Evolutionary conservation across 1,284 basidiomycete genomes (phyloP).

Genomic region (Veloboletus limbatus): DNA sequence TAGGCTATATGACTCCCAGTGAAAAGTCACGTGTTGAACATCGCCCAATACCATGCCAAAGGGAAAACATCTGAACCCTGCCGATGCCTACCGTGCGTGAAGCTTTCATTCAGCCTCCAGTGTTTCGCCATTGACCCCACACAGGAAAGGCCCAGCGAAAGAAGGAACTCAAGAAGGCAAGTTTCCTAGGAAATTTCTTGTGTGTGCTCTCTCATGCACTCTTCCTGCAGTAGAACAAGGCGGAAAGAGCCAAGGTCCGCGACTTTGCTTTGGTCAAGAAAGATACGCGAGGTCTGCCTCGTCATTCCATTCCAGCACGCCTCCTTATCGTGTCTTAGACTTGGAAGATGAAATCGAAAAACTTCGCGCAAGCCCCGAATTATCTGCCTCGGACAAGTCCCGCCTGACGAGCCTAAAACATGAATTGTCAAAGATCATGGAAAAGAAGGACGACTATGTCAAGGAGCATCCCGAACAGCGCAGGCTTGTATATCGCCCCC

Average conservation of each 20-base stretch:
- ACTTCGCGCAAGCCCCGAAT: slow-evolving; percentile 48
- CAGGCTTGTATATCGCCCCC: slow-evolving; percentile 65
- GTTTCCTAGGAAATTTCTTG: slow-evolving; percentile 5
- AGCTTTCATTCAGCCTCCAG: slow-evolving; percentile 14
- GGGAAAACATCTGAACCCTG: slow-evolving; percentile 78
- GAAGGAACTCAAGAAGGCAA: slow-evolving; percentile 88
- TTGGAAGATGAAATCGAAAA: slow-evolving; percentile 69
- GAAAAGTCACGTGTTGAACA: slow-evolving; percentile 30
- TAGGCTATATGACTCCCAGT: slow-evolving; percentile 31
- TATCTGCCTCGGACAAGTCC: slow-evolving; percentile 47
- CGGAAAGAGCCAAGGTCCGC: slow-evolving; percentile 70
- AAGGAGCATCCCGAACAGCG: slow-evolving; percentile 87
- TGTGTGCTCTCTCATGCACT: slow-evolving; percentile 8
- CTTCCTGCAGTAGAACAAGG: slow-evolving; percentile 80
- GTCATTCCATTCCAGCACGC: slow-evolving; percentile 3
- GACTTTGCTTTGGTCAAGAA: slow-evolving; percentile 86
- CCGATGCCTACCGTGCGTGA: slow-evolving; percentile 72
- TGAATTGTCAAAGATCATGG: slow-evolving; percentile 78
- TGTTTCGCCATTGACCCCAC: background rate
- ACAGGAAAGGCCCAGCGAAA: slow-evolving; percentile 83
- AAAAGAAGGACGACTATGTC: slow-evolving; percentile 88
- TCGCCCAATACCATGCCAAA: slow-evolving; percentile 61
- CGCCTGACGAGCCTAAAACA: slow-evolving; percentile 64
- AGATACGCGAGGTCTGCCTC: slow-evolving; percentile 66
- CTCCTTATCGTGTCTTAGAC: slow-evolving; percentile 40